A percentile compares a stretch with the other conserved stretches of the same genome.
Conservation (phyloP, 2,329 filamentous ascomycete genomes). For the Rhinocladiella similis region DNA sequence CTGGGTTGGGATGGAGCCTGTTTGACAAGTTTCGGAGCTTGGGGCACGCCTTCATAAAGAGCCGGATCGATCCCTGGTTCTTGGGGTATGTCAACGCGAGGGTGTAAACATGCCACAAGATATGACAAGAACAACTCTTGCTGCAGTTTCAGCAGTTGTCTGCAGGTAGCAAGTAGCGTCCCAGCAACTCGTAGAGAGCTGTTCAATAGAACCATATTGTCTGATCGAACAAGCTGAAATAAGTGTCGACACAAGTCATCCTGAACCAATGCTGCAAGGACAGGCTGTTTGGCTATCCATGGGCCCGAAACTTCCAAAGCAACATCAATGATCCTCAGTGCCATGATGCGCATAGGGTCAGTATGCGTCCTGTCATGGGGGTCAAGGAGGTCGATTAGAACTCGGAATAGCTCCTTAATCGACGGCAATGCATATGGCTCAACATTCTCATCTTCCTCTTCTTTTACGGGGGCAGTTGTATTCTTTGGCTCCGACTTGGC, state of each 20-base stretch:
- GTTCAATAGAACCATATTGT: conserved; percentile 92
- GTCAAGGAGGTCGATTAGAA: conserved; percentile 89
- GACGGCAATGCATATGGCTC: conserved; percentile 92
- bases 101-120: conserved; percentile 88
- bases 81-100: conserved; percentile 87
- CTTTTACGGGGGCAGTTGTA: conserved; percentile 35
- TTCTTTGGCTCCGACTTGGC: conserved; percentile 35
- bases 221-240: conserved; percentile 93
- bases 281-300: conserved; percentile 89
- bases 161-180: conserved; percentile 86
- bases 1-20: conserved; percentile 69
- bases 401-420: conserved; percentile 89
- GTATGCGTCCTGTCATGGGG: conserved; percentile 91
- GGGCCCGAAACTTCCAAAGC: conserved; percentile 94
- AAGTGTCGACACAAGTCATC: conserved; percentile 91
- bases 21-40: conserved; percentile 84
- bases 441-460: conserved; percentile 52
- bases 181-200: conserved; percentile 90
- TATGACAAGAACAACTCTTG: conserved; percentile 96
- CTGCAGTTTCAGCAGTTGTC: conserved; percentile 87
- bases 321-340: conserved; percentile 92
- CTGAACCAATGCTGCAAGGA: conserved; percentile 81
- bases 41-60: conserved; percentile 89
- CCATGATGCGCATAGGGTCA: conserved; percentile 96
- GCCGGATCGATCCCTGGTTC: conserved; percentile 88